Evolutionary conservation across 75 land plant species (phyloP).

Genomic region (Picea glauca): DNA sequence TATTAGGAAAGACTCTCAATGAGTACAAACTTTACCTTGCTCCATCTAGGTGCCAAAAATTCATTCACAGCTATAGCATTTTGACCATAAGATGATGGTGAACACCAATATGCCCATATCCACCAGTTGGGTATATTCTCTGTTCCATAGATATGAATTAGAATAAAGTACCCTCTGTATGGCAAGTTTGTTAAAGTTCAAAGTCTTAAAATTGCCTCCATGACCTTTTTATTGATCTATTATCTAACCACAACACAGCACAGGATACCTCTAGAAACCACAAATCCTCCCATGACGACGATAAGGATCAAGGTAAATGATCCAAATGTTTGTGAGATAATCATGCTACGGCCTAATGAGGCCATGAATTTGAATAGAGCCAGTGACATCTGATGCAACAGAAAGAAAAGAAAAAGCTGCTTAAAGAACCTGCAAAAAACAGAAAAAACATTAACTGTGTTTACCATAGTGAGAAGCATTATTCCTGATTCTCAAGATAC

Average conservation of each 20-base stretch:
- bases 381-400: conserved; percentile 35
- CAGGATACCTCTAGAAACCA: conserved; percentile 27
- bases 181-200: no score
- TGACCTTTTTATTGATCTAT: no score
- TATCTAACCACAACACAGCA: no score
- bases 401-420: conserved; percentile 24
- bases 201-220: no score
- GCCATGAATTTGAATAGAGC: conserved; percentile 33
- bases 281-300: conserved; percentile 40
- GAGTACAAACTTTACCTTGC: conserved; percentile 13
- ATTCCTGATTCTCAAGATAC: no score
- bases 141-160: not conserved
- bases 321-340: conserved; percentile 35
- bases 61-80: conserved; percentile 49
- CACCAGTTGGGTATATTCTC: conserved; percentile 46
- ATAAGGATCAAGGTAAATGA: conserved; percentile 27
- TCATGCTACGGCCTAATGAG: conserved; percentile 29
- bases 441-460: not conserved
- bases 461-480: no score
- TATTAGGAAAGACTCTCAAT: no score
- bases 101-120: conserved; percentile 60
- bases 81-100: conserved; percentile 45
- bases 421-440: conserved; percentile 33
- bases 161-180: not conserved
- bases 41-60: conserved; percentile 50